These are phyloP conservation scores for Taphrina flavorubra DNA, from an alignment of 1,139 yeast species.

Conservation along the genomic window DNA sequence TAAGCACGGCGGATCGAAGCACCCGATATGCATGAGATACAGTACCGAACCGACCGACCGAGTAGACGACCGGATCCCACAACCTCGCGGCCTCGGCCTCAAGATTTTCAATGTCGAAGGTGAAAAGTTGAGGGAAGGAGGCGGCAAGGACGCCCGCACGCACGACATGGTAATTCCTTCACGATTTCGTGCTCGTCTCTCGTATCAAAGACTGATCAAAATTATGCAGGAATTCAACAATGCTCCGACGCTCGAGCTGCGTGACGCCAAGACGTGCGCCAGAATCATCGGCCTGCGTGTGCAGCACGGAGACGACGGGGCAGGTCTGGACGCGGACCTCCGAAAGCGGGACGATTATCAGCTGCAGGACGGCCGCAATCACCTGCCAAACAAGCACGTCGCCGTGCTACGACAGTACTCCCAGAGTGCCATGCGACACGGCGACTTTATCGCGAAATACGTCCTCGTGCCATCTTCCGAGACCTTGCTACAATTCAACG, in stretches of 20 bases:
- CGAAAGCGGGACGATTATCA: background rate
- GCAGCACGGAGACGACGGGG: slow-evolving; percentile 10
- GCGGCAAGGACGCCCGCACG: slow-evolving; percentile 7
- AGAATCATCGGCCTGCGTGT: background rate
- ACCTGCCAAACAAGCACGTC: slow-evolving; percentile 15
- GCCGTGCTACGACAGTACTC: slow-evolving; percentile 12
- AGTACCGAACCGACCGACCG: slow-evolving; percentile 9
- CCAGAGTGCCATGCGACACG: slow-evolving; percentile 15
- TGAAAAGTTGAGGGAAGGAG: slow-evolving; percentile 8
- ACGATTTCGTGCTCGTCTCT: background rate
- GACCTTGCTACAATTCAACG: slow-evolving; percentile 16
- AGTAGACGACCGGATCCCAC: slow-evolving; percentile 4
- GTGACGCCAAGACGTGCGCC: slow-evolving; percentile 16
- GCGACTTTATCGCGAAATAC: slow-evolving; percentile 21
- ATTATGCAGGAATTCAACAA: slow-evolving; percentile 10
- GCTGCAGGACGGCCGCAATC: slow-evolving; percentile 15
- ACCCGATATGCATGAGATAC: slow-evolving; percentile 9
- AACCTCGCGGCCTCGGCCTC: slow-evolving; percentile 18
- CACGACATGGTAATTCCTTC: slow-evolving; percentile 1
- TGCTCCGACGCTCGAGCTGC: slow-evolving; percentile 23
- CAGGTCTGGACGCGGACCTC: slow-evolving; percentile 6
- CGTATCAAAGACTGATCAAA: background rate
- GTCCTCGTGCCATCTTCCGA: slow-evolving; percentile 18
- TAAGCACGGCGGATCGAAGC: slow-evolving; percentile 3
- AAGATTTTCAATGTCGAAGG: slow-evolving; percentile 16